Percentiles rank a stretch among this genome's conserved stretches.
Evolutionary conservation across 2,329 filamentous ascomycete genomes (phyloP).

Genomic region (Hypocrella siamensis): DNA sequence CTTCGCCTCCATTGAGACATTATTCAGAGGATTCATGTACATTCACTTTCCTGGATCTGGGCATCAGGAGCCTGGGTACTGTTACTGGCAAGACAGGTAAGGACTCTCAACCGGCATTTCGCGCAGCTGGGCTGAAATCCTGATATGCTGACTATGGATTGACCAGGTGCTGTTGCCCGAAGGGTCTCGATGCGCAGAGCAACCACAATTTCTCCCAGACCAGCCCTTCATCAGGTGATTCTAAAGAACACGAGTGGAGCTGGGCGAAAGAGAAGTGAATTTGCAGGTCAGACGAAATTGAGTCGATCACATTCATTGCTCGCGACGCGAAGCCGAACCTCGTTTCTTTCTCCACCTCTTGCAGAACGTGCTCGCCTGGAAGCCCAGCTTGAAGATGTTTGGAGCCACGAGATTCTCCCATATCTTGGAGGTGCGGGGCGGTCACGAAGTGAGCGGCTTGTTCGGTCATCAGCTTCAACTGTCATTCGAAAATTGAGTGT

Average conservation of each 20-base stretch:
- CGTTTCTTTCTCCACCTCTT: slow-evolving; percentile 58
- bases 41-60: slow-evolving; percentile 49
- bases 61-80: slow-evolving; percentile 59
- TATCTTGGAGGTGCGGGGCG: slow-evolving; percentile 65
- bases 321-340: slow-evolving; percentile 48
- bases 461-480: slow-evolving; percentile 65
- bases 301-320: slow-evolving; percentile 67
- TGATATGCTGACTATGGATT: neutral
- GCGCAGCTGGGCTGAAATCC: too few species aligned
- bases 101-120: slow-evolving; percentile 3
- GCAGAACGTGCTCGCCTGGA: slow-evolving; percentile 68
- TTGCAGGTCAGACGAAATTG: slow-evolving; percentile 34
- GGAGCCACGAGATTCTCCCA: slow-evolving; percentile 66
- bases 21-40: slow-evolving; percentile 29
- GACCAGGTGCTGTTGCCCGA: slow-evolving; percentile 42
- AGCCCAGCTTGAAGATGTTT: slow-evolving; percentile 57
- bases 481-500: slow-evolving; percentile 82
- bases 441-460: slow-evolving; percentile 52
- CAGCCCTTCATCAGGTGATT: slow-evolving; percentile 58
- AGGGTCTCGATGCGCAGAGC: slow-evolving; percentile 67
- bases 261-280: slow-evolving; percentile 33
- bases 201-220: slow-evolving; percentile 55
- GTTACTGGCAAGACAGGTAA: slow-evolving; percentile 58
- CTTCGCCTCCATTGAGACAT: slow-evolving; percentile 32
- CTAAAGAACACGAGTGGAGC: slow-evolving; percentile 69